Evolutionary conservation across 2,329 filamentous ascomycete species (phyloP).

Genomic region (Aspergillus alliaceus): DNA sequence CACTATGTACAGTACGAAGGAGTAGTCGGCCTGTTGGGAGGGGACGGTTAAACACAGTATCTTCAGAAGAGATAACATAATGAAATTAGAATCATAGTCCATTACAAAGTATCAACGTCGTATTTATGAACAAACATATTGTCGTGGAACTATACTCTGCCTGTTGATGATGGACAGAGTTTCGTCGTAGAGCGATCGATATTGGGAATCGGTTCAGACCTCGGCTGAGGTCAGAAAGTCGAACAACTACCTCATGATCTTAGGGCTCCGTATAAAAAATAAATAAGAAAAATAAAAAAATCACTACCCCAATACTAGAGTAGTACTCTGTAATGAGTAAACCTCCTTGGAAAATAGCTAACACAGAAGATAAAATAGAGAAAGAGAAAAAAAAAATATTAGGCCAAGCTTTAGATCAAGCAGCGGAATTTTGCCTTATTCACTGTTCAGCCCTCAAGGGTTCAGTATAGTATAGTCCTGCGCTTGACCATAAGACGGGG

Average conservation of each 20-base stretch:
- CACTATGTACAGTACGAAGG: background rate
- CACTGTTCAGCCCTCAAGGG: no score
- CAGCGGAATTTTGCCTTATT: slow-evolving; percentile 3
- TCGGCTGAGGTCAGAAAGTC: background rate
- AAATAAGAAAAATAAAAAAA: no score
- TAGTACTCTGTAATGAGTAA: background rate
- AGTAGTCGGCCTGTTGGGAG: background rate
- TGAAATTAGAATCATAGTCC: no score
- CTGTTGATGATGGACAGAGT: background rate
- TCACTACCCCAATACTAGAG: background rate
- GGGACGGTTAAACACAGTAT: background rate
- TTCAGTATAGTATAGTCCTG: no score
- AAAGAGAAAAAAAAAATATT: slow-evolving; percentile 1
- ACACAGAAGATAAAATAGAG: background rate
- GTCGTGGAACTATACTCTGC: background rate
- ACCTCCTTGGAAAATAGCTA: no score
- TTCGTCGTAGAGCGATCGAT: background rate
- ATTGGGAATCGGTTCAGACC: background rate
- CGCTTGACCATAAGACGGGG: no score
- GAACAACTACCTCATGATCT: background rate
- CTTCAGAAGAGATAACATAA: no score
- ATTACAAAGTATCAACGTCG: background rate
- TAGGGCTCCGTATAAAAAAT: background rate
- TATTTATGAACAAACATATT: background rate
- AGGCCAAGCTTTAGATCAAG: slow-evolving; percentile 19